Base-by-base conservation (phyloP, 257 asterid genomes). In the Perilla frutescens region DNA sequence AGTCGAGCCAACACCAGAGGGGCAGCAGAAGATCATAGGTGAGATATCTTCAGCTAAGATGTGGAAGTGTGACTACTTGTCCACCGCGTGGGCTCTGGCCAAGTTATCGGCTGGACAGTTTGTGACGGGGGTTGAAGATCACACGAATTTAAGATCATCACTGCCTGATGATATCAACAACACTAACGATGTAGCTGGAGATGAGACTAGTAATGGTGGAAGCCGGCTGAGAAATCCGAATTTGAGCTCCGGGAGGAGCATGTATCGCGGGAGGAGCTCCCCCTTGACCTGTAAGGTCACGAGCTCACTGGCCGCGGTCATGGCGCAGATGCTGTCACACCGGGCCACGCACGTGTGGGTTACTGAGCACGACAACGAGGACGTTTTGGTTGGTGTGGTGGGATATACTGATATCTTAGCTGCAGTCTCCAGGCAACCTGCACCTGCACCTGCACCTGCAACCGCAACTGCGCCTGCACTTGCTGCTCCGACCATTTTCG, bases 281-380 rank as follows among this genome's bases (percentile, higher is more conserved):
- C 99, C 99, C 1, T 76, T 95, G 81, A 95, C 96, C 2, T 95
- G 99, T 77, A 92, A 84, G 80, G 84, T 57, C 3, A 86, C 96
- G 20, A 90, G 92, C 49, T 88, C 99, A 3, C 67, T 95, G 78
- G 99, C 99, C 0, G 99, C 99, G 0, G 97, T 95, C 0, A 95
- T 92, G 99, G 98, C 98, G 4, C 99, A 95, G 86, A 90, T 95
- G 96, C 62, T 95, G 81, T 95, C 99, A 2, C 99, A 95, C 75
- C 83, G 99, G 13, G 97, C 98, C 1, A 88, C 88, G 6, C 96
- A 92, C 59, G 98, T 92, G 45, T 95, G 99, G 99, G 99, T 95
- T n/a, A 92, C 98, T 0, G 96, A 91, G 76, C 87, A 79, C 10
- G 86, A 87, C 40, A 77, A 81, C 6, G 96, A 94, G n/a, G 98